phyloP scores from a whole-genome alignment of 2,329 filamentous ascomycete species.

The Epichloe gansuensis region DNA sequence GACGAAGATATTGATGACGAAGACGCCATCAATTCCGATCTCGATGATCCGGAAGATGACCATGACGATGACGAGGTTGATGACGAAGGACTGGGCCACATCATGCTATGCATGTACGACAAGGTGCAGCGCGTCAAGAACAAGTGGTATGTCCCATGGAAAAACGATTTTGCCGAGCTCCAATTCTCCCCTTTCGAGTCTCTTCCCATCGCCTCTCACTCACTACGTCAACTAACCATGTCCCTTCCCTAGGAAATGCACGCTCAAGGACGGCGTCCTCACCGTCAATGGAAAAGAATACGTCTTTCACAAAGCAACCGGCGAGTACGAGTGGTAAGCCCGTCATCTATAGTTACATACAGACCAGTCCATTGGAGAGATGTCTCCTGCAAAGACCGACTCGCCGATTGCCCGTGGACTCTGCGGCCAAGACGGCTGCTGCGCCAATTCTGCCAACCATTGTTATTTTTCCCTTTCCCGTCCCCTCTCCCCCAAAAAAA shows the following conservation, averaged over 20 bases:
- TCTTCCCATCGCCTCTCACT: conserved; percentile 4
- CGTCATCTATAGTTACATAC: no score
- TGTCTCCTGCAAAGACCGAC: background rate
- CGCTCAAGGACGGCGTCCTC: conserved; percentile 89
- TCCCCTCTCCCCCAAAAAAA: no score
- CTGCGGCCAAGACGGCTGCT: background rate
- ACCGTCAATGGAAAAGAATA: conserved; percentile 92
- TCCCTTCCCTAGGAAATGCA: conserved; percentile 64
- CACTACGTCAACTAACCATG: conserved; percentile 1
- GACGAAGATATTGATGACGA: conserved; percentile 60
- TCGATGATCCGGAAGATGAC: conserved; percentile 88
- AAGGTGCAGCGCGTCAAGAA: conserved; percentile 99
- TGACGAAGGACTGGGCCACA: conserved; percentile 71
- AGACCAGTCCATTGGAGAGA: no score
- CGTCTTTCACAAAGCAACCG: conserved; percentile 93
- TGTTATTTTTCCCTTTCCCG: no score
- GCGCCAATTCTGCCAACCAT: background rate
- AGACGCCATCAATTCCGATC: conserved; percentile 95
- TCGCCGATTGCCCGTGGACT: no score
- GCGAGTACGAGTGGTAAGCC: conserved; percentile 90
- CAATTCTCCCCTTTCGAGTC: background rate
- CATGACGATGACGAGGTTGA: conserved; percentile 75
- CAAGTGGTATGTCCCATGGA: conserved; percentile 56
- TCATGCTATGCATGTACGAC: conserved; percentile 98
- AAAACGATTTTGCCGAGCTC: no score